Percentiles rank a stretch among this genome's conserved stretches.
These are phyloP conservation scores for Psilocybe sp. DNA, from an alignment of 768 basidiomycete genomes.

Conservation along the genomic window DNA sequence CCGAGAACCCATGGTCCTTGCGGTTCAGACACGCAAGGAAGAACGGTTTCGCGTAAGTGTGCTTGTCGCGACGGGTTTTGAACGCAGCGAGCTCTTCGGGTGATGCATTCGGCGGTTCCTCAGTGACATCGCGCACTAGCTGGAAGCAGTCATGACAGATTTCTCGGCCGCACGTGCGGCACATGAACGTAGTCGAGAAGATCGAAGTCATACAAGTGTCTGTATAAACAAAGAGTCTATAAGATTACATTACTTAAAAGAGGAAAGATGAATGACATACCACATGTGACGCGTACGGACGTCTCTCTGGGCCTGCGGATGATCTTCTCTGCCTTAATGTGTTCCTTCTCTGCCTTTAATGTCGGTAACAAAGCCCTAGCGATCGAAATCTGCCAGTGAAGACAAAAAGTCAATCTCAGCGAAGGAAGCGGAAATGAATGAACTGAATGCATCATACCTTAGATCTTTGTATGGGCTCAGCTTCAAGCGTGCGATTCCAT, in stretches of 20 bases:
- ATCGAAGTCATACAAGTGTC: conserved; percentile 94
- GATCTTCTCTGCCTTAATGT: conserved; percentile 53
- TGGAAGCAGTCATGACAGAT: conserved; percentile 82
- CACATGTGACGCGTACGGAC: conserved; percentile 83
- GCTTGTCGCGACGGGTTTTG: conserved; percentile 54
- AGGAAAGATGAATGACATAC: conserved; percentile 38
- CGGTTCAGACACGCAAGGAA: conserved; percentile 71
- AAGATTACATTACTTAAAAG: not conserved
- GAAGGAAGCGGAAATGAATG: not conserved
- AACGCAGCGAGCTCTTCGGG: conserved; percentile 47
- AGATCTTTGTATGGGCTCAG: conserved; percentile 48
- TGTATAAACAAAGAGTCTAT: conserved; percentile 26
- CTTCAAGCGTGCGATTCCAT: conserved; percentile 63
- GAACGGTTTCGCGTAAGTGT: conserved; percentile 65
- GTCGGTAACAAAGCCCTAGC: conserved; percentile 67
- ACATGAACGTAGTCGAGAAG: conserved; percentile 89
- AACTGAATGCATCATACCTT: conserved; percentile 47
- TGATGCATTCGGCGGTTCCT: conserved; percentile 44
- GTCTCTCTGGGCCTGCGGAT: conserved; percentile 75
- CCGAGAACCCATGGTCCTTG: conserved; percentile 62
- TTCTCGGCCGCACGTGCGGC: conserved; percentile 86
- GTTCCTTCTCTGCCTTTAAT: conserved; percentile 60
- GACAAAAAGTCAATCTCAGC: not conserved
- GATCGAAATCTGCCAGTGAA: conserved; percentile 51
- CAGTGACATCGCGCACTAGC: conserved; percentile 63